Conservation (phyloP, 306 rosid genomes). For the Lotus japonicus region DNA sequence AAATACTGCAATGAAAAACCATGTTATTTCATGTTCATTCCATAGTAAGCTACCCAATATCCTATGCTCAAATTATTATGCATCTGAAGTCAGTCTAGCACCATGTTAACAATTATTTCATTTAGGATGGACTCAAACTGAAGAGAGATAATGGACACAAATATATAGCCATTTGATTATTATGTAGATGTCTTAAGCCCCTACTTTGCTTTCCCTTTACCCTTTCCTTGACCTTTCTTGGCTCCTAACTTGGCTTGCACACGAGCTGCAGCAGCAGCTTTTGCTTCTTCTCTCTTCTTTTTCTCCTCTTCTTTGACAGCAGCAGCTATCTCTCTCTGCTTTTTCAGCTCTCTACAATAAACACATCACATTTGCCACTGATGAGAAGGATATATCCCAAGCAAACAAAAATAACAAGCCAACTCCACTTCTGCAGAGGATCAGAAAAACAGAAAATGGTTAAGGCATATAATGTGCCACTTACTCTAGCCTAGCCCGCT, state of each 20-base stretch:
- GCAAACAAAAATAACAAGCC: background rate
- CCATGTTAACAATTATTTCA: background rate
- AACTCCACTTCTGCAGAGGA: background rate
- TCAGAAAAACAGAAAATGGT: background rate
- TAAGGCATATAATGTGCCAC: slow-evolving; percentile 1
- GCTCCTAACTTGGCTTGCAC: slow-evolving; percentile 87
- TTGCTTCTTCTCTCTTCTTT: slow-evolving; percentile 83
- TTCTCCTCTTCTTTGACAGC: slow-evolving; percentile 85
- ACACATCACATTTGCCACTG: background rate
- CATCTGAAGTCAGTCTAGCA: background rate
- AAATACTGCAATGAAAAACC: background rate
- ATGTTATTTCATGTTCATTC: background rate
- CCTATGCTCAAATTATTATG: background rate
- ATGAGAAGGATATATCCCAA: background rate
- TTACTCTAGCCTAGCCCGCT: slow-evolving; percentile 95
- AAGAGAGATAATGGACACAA: background rate
- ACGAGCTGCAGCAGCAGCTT: slow-evolving; percentile 90
- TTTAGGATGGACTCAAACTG: background rate
- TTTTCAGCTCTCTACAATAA: slow-evolving; percentile 66
- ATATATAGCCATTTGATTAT: background rate
- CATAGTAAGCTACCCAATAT: background rate
- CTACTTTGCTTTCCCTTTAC: slow-evolving; percentile 81
- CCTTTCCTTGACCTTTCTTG: slow-evolving; percentile 87
- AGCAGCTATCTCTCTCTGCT: slow-evolving; percentile 87
- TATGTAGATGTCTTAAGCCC: background rate